Conservation (phyloP, 441 rosid species). For the Gossypium davidsonii region DNA sequence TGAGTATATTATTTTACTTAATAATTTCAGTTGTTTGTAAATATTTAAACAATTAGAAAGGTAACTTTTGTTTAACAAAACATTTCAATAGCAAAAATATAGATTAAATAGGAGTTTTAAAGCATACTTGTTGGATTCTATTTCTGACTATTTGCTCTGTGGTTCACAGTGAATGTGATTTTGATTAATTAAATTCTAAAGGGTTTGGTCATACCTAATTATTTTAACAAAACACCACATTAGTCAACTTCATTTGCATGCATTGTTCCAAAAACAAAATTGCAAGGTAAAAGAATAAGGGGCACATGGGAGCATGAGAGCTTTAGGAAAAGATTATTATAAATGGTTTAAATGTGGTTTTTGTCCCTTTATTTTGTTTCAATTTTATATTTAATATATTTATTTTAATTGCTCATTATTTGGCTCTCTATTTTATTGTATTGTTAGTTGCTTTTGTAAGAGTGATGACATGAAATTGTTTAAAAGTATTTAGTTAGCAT, state of each 20-base stretch:
- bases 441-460: too few species aligned
- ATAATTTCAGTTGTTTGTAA: too few species aligned
- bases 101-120: neutral
- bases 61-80: neutral
- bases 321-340: conserved; percentile 1
- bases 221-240: neutral
- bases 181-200: neutral
- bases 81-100: neutral
- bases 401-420: too few species aligned
- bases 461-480: too few species aligned
- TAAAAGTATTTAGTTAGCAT: too few species aligned
- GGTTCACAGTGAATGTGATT: neutral
- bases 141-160: neutral
- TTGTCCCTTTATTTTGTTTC: too few species aligned
- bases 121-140: neutral
- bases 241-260: neutral
- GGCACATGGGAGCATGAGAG: conserved; percentile 27
- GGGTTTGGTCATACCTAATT: neutral
- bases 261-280: neutral
- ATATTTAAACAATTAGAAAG: neutral
- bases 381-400: too few species aligned
- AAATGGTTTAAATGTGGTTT: too few species aligned
- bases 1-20: too few species aligned
- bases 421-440: too few species aligned
- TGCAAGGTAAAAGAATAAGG: neutral